Base-by-base conservation (phyloP, 2,329 filamentous ascomycete genomes). In the Fonsecaea pugnacius region DNA sequence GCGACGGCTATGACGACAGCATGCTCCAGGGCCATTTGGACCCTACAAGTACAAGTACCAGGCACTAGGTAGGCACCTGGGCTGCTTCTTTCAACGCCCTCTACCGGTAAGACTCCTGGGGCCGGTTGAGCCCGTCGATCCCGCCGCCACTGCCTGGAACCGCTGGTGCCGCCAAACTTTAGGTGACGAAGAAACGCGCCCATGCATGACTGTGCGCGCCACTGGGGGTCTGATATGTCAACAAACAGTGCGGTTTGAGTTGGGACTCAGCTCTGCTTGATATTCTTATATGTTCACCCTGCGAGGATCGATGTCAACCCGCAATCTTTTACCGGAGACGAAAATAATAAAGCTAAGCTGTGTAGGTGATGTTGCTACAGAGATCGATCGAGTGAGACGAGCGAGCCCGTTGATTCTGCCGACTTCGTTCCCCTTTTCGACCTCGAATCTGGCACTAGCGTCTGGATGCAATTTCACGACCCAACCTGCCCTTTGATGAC, bases 401-500 rank as follows among this genome's bases (percentile, higher is more conserved):
- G 4, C 18, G 43, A 12, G 36, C 35, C 35, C 18, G 53, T n/a
- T n/a, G 35, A 40, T 56, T 56, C 53, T 56, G 35, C 53, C 33
- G 21, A 48, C 18, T 24, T 12, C 21, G 18, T 48, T 48, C 56
- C 63, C 61, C 64, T 58, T 62, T 58, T 62, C 50, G 35, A 60
- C 12, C 27, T 16, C 59, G 51, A 53, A 54, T 58, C 61, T 67
- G 54, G 36, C 58, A 56, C 59, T 65, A 60, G 58, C 54, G 54
- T n/a, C 60, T 48, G 30, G 33, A 58, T 62, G 50, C 55, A 64
- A 60, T 64, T 67, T 64, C 62, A 67, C 61, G 61, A 48, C 9
- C 18, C 18, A 24, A 48, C 43, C 35, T 38, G 35, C 35, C 16
- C 35, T 36, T 38, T 16, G 16, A 38, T 38, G 27, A 30, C 38